phyloP scores from a whole-genome alignment of 2,329 filamentous ascomycete species.

The Claviceps citrina region DNA sequence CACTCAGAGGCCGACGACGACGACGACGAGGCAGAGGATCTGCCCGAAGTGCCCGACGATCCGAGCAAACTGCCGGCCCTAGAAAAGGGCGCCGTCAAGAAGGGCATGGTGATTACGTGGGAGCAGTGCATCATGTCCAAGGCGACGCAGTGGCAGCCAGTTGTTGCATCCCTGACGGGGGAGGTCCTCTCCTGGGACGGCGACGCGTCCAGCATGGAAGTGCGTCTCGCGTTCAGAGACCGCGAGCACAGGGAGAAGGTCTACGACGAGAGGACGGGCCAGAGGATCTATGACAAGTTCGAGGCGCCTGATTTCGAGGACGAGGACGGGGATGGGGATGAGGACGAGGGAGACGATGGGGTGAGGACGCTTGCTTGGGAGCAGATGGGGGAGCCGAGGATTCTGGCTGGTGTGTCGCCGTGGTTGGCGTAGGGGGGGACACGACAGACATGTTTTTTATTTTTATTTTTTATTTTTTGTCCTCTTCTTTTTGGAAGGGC shows the following conservation, averaged over 20 bases:
- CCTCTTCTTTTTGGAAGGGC: too few species aligned
- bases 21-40: conserved; percentile 25
- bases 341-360: conserved; percentile 46
- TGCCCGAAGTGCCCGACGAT: conserved; percentile 47
- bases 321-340: conserved; percentile 18
- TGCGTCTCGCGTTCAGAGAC: conserved; percentile 57
- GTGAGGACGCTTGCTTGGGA: conserved; percentile 41
- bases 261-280: conserved; percentile 52
- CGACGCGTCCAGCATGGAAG: conserved; percentile 35
- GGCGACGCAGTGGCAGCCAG: conserved; percentile 50
- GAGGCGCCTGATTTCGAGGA: conserved; percentile 54
- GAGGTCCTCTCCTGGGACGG: conserved; percentile 39
- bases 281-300: conserved; percentile 62
- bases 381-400: conserved; percentile 52
- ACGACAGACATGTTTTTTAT: too few species aligned
- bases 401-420: conserved; percentile 31
- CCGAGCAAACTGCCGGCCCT: conserved; percentile 37
- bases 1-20: conserved; percentile 15
- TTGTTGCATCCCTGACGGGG: conserved; percentile 49
- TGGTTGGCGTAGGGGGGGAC: background rate
- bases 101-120: conserved; percentile 55
- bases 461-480: too few species aligned
- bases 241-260: conserved; percentile 40
- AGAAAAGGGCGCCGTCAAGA: conserved; percentile 28
- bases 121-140: conserved; percentile 46